Evolutionary conservation across 1,139 yeast species (phyloP), one percentile per base, ranked within the genome.

Genomic region (Tardiomyces blankii): DNA sequence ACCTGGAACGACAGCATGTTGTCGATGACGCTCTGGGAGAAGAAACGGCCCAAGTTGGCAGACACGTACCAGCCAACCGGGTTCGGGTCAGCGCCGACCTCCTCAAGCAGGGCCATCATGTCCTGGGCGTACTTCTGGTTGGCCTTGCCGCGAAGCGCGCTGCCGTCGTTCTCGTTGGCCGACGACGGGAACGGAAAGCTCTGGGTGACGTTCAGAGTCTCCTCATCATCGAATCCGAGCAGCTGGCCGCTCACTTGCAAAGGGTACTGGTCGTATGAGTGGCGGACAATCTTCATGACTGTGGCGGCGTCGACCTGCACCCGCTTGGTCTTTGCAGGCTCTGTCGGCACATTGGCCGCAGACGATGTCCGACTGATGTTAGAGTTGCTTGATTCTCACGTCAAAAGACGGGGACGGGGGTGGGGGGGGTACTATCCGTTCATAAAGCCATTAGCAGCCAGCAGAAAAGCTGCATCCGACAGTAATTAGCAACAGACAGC

Each of bases 31-130:
- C 76, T 75, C 49, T 77, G 77, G 51, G 81, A 79, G 56, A 80
- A 76, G 61, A 80, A 80, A 60, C 77, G 78, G 44, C 94, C 94
- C 41, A 83, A 74, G 46, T 73, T 60, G 33, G 88, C 74, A 44
- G 84, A 73, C 60, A 84, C 78, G 67, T 83, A 87, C 89, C 89
- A 87, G 35, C 96, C 96, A 54, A 82, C 77, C 54, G 81, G 74
- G 61, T 81, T 86, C 44, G 80, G 73, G 43, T 89, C 93, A 51
- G 77, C 73, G 43, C 82, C 83, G 52, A 80, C 76, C 49, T 72
- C 74, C 57, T 74, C 77, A 54, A 85, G 73, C 50, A 77, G 75
- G 45, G 75, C 75, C 54, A 82, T 70, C 59, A 83, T 72, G 46
- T 83, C 89, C 50, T 75, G 76, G 62, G 82, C 89, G 66, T 80